Conservation (phyloP, 345 rosid species). For the Linum usitatissimum region DNA sequence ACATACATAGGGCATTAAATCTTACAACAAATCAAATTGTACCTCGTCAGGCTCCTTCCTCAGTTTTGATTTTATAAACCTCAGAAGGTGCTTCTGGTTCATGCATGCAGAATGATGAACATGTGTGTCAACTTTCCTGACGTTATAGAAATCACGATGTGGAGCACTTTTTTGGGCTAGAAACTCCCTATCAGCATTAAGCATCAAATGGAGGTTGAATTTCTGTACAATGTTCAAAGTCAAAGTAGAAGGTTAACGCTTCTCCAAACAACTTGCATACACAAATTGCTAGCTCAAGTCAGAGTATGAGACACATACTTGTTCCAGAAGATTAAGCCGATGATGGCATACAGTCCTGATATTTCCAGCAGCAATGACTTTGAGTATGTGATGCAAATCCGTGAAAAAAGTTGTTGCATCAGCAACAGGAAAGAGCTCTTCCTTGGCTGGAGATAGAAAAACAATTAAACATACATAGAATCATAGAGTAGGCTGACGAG, state of each 20-base stretch:
- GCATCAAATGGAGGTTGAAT: slow-evolving; percentile 41
- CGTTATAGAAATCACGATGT: slow-evolving; percentile 49
- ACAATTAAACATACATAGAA: background rate
- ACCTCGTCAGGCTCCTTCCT: slow-evolving; percentile 48
- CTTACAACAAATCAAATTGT: slow-evolving; percentile 5
- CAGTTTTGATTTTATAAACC: slow-evolving; percentile 43
- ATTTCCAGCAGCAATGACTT: slow-evolving; percentile 36
- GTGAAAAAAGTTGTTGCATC: slow-evolving; percentile 38
- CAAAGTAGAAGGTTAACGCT: slow-evolving; percentile 13
- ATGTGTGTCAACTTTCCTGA: slow-evolving; percentile 49
- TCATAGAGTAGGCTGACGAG: slow-evolving; percentile 2
- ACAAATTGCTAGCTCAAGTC: background rate
- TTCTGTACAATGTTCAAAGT: slow-evolving; percentile 26
- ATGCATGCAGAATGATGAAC: slow-evolving; percentile 51
- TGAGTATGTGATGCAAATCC: slow-evolving; percentile 40
- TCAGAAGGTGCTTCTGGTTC: slow-evolving; percentile 48
- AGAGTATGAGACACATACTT: slow-evolving; percentile 16
- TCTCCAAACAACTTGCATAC: background rate
- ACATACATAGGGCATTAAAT: background rate
- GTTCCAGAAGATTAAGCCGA: slow-evolving; percentile 42
- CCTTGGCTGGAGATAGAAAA: slow-evolving; percentile 21
- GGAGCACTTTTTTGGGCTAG: slow-evolving; percentile 48
- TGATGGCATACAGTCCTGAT: slow-evolving; percentile 41
- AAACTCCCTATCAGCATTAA: slow-evolving; percentile 44
- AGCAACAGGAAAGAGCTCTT: slow-evolving; percentile 41